These are phyloP conservation scores for Plasmopara viticola DNA, from an alignment of 352 stramenopile genomes.

Conservation along the genomic window DNA sequence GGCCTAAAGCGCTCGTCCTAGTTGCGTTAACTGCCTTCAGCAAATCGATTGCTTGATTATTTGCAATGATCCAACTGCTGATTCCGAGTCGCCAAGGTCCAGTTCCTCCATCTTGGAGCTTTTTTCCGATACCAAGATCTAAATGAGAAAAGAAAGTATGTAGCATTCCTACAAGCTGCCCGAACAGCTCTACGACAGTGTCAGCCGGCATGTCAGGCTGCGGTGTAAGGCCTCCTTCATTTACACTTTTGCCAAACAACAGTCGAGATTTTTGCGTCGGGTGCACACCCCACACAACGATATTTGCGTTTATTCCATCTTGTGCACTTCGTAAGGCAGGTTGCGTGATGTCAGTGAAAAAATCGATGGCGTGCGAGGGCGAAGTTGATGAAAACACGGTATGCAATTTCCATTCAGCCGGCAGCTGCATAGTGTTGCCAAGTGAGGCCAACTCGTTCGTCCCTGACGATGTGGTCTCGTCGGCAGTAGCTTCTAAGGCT, in stretches of 20 bases:
- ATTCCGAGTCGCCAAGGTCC: conserved; percentile 43
- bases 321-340: conserved; percentile 36
- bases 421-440: not conserved
- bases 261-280: conserved; percentile 68
- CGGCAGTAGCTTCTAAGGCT: conserved; percentile 4
- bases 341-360: conserved; percentile 52
- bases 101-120: not conserved
- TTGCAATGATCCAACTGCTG: conserved; percentile 68
- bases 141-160: conserved; percentile 38
- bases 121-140: conserved; percentile 4
- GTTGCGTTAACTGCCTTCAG: conserved; percentile 22
- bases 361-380: conserved; percentile 32
- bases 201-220: conserved; percentile 20
- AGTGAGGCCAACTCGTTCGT: not conserved
- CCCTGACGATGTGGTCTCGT: not conserved
- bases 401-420: conserved; percentile 56
- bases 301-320: conserved; percentile 55
- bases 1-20: conserved; percentile 1
- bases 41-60: conserved; percentile 55
- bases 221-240: conserved; percentile 10
- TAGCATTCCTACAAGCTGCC: conserved; percentile 49
- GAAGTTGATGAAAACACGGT: conserved; percentile 47
- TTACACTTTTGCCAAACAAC: conserved; percentile 56
- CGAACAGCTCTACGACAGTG: conserved; percentile 47
- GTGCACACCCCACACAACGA: conserved; percentile 58